Evolutionary conservation across 129 eudicot species (phyloP).

Genomic region (Artemisia tridentata): DNA sequence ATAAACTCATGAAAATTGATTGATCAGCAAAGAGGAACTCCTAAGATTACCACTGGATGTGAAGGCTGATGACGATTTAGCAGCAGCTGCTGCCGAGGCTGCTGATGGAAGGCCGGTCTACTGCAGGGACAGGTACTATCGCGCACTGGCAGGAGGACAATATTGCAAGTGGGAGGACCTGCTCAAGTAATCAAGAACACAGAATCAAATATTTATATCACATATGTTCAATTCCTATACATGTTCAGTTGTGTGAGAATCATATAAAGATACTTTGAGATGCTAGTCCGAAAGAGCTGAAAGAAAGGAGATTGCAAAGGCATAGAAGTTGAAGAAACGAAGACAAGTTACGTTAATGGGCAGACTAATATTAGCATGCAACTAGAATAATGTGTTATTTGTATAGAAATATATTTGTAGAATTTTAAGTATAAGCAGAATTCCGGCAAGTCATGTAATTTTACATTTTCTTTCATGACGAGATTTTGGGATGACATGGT

Average conservation of each 20-base stretch:
- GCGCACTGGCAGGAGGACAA: constrained; percentile 97
- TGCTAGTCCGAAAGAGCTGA: constrained; percentile 16
- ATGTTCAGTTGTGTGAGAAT: constrained; percentile 19
- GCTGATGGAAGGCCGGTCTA: constrained; percentile 99
- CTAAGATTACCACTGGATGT: constrained; percentile 76
- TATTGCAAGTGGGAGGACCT: constrained; percentile 98
- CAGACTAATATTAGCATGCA: constrained; percentile 11
- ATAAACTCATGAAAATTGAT: constrained; percentile 5
- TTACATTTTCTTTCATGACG: constrained; percentile 19
- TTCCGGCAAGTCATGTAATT: constrained; percentile 12
- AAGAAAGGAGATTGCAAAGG: constrained; percentile 19
- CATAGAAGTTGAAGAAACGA: constrained; percentile 24
- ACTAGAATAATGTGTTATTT: constrained; percentile 21
- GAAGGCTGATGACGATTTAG: constrained; percentile 73
- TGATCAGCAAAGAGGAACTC: constrained; percentile 75
- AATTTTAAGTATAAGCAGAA: constrained; percentile 19
- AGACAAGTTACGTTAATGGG: constrained; percentile 14
- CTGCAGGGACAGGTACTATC: constrained; percentile 93
- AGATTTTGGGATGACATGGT: constrained; percentile 17
- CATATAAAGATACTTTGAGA: constrained; percentile 26
- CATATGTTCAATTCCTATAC: neutral
- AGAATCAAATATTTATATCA: neutral
- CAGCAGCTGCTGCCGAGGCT: constrained; percentile 96
- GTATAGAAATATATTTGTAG: constrained; percentile 10
- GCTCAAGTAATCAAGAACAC: constrained; percentile 42